Evolutionary conservation across 1,284 basidiomycete species (phyloP).

Genomic region (Gymnopus androsaceus): DNA sequence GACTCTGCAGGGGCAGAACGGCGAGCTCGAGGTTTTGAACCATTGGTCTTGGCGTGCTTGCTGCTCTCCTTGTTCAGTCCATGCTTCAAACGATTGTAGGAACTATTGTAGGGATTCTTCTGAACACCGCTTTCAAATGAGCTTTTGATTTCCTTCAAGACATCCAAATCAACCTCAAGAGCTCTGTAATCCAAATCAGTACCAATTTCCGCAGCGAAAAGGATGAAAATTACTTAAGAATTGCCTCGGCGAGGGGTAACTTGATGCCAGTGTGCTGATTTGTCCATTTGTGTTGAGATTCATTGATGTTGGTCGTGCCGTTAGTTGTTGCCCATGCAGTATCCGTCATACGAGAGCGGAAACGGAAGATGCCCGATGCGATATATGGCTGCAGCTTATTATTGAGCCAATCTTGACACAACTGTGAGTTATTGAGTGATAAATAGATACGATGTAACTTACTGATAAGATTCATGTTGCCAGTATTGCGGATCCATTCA

Average conservation of each 20-base stretch:
- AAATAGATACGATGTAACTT: not conserved
- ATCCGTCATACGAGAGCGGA: not conserved
- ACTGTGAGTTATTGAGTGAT: not conserved
- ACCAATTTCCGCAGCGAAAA: not conserved
- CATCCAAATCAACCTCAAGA: not conserved
- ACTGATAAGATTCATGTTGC: not conserved
- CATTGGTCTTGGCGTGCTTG: not conserved
- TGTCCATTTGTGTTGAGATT: not conserved
- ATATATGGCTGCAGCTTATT: slow-evolving; percentile 7
- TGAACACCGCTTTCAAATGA: not conserved
- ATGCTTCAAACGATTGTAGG: not conserved
- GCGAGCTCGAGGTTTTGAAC: not conserved
- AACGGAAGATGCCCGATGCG: not conserved
- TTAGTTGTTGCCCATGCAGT: not conserved
- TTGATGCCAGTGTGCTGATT: not conserved
- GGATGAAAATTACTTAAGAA: not conserved
- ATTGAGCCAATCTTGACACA: not conserved
- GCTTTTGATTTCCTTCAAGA: not conserved
- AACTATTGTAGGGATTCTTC: not conserved
- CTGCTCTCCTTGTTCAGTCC: not conserved
- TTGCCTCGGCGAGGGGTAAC: not conserved
- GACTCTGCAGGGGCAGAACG: not conserved
- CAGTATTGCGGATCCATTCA: not conserved
- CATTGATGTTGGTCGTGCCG: not conserved
- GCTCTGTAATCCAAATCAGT: not conserved